These are phyloP conservation scores for Fusarium sp. DNA, from an alignment of 2,329 filamentous ascomycete genomes.

Conservation along the genomic window DNA sequence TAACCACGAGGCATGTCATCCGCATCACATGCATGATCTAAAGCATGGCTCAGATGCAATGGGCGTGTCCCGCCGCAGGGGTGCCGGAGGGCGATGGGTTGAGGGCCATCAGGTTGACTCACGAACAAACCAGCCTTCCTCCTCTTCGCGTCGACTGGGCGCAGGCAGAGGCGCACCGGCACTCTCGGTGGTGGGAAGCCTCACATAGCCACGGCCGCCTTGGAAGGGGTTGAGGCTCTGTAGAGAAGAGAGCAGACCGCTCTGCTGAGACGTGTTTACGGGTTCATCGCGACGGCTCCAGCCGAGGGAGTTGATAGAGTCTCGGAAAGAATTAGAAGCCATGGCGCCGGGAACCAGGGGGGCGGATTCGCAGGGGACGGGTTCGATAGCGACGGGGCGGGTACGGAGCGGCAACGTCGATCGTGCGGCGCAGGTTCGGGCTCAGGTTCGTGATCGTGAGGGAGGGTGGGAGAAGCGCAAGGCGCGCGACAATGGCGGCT, in stretches of 20 bases:
- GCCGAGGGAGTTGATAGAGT: slow-evolving; percentile 93
- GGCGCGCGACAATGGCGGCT: slow-evolving; percentile 10
- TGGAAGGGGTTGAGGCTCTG: slow-evolving; percentile 87
- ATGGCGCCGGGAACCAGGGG: slow-evolving; percentile 58
- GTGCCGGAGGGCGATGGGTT: slow-evolving; percentile 44
- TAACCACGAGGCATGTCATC: slow-evolving; percentile 55
- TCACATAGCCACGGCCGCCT: slow-evolving; percentile 84
- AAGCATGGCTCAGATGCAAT: slow-evolving; percentile 50
- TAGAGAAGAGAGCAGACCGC: slow-evolving; percentile 82
- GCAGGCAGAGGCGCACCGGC: slow-evolving; percentile 88
- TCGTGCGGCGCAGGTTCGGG: slow-evolving; percentile 37
- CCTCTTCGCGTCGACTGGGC: slow-evolving; percentile 86
- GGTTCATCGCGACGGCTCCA: slow-evolving; percentile 90
- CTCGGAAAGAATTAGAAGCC: slow-evolving; percentile 90
- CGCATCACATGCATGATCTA: slow-evolving; percentile 55
- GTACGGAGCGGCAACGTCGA: slow-evolving; percentile 41
- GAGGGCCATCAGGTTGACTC: slow-evolving; percentile 62
- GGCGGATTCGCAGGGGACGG: slow-evolving; percentile 29
- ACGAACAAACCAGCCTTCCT: slow-evolving; percentile 96
- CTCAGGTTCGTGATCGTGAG: slow-evolving; percentile 32
- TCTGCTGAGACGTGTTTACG: slow-evolving; percentile 75
- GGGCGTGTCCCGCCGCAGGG: slow-evolving; percentile 61
- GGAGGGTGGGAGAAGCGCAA: slow-evolving; percentile 37
- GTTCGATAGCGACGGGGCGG: slow-evolving; percentile 29
- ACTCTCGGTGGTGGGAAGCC: slow-evolving; percentile 85